Base-by-base conservation (phyloP, 805 yeast species). In the Metschnikowia orientalis region DNA sequence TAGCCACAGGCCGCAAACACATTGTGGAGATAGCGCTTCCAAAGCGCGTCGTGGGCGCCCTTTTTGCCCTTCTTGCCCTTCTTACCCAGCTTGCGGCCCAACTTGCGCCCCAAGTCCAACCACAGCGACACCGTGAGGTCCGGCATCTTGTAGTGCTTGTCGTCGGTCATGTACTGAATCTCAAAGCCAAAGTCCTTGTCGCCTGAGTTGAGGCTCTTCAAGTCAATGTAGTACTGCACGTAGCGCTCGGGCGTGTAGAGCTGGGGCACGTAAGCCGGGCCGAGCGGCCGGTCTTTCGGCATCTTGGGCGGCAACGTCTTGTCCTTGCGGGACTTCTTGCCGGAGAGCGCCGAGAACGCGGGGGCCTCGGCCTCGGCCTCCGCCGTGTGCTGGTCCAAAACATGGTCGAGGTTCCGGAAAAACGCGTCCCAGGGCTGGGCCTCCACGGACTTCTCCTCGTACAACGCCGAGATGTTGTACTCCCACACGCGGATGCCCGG, bases 401-500 rank as follows among this genome's bases (percentile, higher is more conserved):
- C 3, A 44, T 28, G 34, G 16, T 41, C 41, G 20, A 38, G 32
- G 8, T 32, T 67, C 2, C 54, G 50, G 45, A 80, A 79, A 48
- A 82, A 80, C 4, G 45, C 50, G 32, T 62, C 68, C 92, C 92
- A 83, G 5, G 81, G 69, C 38, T 63, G 64, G 43, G 43, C 59
- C 16, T 32, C 18, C 19, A 26, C 16, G 17, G 47, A 35, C 24
- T 44, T 45, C 11, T 43, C 36, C 12, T 42, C 45, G n/a, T 53
- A 60, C 28, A 82, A 51, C 1, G 68, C 80, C 0, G 85, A 71
- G 22, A 74, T 72, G 50, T 86, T 86, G 55, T 86, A 86, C 53
- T 86, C 95, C 92, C 94, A 86, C 2, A 86, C 77, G 42, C 95
- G 67, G 40, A 86, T 51, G 4, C 88, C 85, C 4, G 95, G 88